Evolutionary conservation across 2,329 filamentous ascomycete species (phyloP).

Genomic region (Calonectria naviculata): DNA sequence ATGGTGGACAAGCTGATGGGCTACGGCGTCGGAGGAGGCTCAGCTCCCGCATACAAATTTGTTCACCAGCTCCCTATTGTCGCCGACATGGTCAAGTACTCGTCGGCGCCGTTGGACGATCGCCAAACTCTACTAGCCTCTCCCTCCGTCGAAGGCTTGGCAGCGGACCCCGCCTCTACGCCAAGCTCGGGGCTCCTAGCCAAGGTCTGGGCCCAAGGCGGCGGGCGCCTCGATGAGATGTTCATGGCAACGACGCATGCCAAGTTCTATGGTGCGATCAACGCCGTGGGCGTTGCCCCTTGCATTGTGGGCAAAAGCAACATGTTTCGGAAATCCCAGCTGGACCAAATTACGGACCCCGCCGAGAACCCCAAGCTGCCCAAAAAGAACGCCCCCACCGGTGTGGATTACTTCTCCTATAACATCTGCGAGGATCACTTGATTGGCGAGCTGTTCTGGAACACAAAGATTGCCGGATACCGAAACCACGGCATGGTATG

Average conservation of each 20-base stretch:
- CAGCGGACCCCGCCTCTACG: constrained; percentile 34
- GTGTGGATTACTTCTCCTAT: constrained; percentile 92
- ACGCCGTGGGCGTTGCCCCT: constrained; percentile 88
- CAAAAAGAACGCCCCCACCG: constrained; percentile 56
- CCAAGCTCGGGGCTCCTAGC: constrained; percentile 36
- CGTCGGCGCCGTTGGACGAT: constrained; percentile 27
- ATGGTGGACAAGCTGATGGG: constrained; percentile 93
- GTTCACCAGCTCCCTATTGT: constrained; percentile 94
- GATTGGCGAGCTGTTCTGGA: constrained; percentile 93
- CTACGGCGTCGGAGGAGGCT: constrained; percentile 59
- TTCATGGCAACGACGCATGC: constrained; percentile 95
- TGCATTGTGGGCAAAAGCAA: constrained; percentile 98
- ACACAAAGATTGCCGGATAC: constrained; percentile 70
- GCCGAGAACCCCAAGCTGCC: constrained; percentile 55
- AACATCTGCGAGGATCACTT: constrained; percentile 99
- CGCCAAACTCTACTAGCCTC: constrained; percentile 47
- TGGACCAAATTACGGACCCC: constrained; percentile 76
- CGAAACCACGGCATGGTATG: constrained; percentile 86
- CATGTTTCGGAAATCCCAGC: constrained; percentile 95
- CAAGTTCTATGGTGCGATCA: constrained; percentile 98
- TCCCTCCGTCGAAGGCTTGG: constrained; percentile 40
- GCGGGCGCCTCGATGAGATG: constrained; percentile 90
- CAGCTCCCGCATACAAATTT: constrained; percentile 80
- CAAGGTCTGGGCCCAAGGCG: constrained; percentile 60
- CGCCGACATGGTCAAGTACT: constrained; percentile 72